Evolutionary conservation across 805 yeast species (phyloP).

Genomic region (Blastobotrys chiropterorum): DNA sequence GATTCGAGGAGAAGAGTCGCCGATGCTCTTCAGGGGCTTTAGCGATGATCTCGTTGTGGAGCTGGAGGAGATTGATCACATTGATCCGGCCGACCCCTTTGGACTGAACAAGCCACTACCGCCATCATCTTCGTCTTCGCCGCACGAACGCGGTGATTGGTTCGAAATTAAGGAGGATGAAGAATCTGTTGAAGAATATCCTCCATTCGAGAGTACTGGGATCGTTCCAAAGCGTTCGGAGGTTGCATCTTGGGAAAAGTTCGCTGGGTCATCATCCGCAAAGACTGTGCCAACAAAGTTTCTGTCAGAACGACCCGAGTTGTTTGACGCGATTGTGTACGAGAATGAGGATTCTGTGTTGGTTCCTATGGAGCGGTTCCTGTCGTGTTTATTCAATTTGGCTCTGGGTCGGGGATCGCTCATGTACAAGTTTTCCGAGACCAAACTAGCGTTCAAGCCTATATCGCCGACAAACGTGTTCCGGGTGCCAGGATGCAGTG

Average conservation of each 20-base stretch:
- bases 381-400: conserved; percentile 5
- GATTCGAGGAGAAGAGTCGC: neutral
- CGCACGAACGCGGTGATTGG: neutral
- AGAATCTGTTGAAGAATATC: neutral
- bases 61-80: neutral
- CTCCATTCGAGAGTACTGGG: neutral
- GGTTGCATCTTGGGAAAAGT: conserved; percentile 1
- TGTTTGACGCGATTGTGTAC: neutral
- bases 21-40: neutral
- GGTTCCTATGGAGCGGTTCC: neutral
- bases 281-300: neutral
- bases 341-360: neutral
- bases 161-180: neutral
- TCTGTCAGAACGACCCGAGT: conserved; percentile 1
- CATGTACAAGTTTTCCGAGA: conserved; percentile 1
- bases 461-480: neutral
- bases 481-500: neutral
- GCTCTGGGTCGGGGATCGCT: conserved; percentile 4
- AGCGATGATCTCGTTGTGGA: neutral
- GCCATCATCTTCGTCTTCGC: too few species aligned
- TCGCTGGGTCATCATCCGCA: neutral
- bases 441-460: neutral
- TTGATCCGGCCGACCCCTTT: neutral
- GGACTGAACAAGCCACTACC: neutral
- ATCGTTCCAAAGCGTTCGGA: neutral